phyloP scores from a whole-genome alignment of 768 basidiomycete genomes.

The Auricularia cornea region DNA sequence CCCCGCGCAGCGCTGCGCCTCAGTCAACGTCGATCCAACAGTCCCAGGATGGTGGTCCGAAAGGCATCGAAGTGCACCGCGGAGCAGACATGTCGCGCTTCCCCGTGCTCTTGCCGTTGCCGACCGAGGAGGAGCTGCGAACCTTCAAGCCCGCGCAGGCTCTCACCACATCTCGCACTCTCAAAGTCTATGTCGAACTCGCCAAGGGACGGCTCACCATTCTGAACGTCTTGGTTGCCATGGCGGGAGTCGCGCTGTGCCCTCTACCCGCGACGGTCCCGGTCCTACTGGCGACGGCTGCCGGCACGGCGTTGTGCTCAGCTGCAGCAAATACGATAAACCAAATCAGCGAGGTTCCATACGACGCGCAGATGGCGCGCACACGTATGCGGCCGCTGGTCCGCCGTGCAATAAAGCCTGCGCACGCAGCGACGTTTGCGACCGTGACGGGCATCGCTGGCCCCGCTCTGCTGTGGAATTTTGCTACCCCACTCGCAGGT shows the following conservation, averaged over 20 bases:
- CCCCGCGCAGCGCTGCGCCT: neutral
- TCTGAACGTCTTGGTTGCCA: conserved; percentile 80
- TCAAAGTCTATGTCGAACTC: conserved; percentile 65
- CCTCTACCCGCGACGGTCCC: conserved; percentile 80
- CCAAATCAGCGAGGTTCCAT: conserved; percentile 89
- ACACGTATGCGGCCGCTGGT: conserved; percentile 85
- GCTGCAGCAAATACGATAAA: conserved; percentile 93
- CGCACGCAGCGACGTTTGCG: conserved; percentile 80
- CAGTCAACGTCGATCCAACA: neutral
- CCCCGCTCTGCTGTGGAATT: conserved; percentile 64
- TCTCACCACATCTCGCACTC: neutral
- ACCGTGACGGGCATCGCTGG: conserved; percentile 69
- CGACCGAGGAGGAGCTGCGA: neutral
- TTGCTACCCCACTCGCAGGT: conserved; percentile 84
- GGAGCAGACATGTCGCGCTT: neutral
- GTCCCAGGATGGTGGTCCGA: neutral
- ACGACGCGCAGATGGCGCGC: conserved; percentile 93
- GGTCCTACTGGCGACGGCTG: conserved; percentile 74
- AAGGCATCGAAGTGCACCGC: neutral
- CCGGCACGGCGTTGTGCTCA: conserved; percentile 85
- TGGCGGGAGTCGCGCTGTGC: conserved; percentile 88
- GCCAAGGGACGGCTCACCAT: conserved; percentile 78
- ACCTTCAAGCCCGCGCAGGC: neutral
- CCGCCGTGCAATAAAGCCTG: conserved; percentile 69
- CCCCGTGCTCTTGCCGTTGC: neutral